Evolutionary conservation across 495 filamentous ascomycete species (phyloP).

Genomic region (Schizothecium vesticola): DNA sequence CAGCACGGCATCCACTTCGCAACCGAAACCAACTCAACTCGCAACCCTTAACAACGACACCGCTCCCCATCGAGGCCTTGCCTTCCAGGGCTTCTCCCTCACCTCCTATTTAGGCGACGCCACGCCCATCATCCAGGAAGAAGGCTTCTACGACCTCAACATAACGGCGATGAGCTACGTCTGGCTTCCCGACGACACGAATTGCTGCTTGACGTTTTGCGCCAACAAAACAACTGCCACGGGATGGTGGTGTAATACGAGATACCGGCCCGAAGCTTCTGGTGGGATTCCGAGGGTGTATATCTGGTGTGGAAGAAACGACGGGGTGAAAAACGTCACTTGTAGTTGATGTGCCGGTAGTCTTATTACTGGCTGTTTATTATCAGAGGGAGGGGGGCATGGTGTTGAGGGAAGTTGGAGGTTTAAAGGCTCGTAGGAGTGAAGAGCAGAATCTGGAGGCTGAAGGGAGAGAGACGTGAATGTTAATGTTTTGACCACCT

Average conservation of each 20-base stretch:
- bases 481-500: too few relatives aligned
- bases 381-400: too few relatives aligned
- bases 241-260: slow-evolving; percentile 16
- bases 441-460: too few relatives aligned
- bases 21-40: too few relatives aligned
- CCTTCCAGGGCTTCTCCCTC: slow-evolving; percentile 21
- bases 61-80: slow-evolving; percentile 1
- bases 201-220: slow-evolving; percentile 28
- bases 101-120: slow-evolving; percentile 9
- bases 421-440: too few relatives aligned
- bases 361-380: too few relatives aligned
- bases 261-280: slow-evolving; percentile 1
- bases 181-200: slow-evolving; percentile 18
- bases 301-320: slow-evolving; percentile 22
- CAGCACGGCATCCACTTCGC: too few relatives aligned
- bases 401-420: too few relatives aligned
- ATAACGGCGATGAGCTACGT: slow-evolving; percentile 19
- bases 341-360: too few relatives aligned
- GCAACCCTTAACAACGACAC: slow-evolving; percentile 23
- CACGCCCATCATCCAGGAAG: slow-evolving; percentile 9
- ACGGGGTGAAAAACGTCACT: neutral
- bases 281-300: slow-evolving; percentile 14
- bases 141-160: slow-evolving; percentile 20
- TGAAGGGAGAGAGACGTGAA: too few relatives aligned
- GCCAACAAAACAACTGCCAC: slow-evolving; percentile 3